These are phyloP conservation scores for Discostella pseudostelligera DNA, from an alignment of 108 stramenopile species.

Conservation along the genomic window DNA sequence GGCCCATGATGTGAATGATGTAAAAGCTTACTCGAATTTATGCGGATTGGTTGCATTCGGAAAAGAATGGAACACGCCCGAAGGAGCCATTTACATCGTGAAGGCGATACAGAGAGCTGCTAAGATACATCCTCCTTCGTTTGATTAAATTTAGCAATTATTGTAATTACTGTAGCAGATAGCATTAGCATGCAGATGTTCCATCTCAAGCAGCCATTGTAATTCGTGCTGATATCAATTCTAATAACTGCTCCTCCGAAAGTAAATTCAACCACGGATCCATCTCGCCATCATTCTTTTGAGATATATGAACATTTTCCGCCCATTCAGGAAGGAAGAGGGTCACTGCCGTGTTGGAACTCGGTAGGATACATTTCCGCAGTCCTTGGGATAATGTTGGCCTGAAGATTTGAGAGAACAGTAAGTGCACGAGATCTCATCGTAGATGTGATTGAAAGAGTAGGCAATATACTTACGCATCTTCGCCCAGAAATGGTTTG, in stretches of 20 bases:
- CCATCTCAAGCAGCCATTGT: not conserved
- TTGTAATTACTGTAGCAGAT: too few species aligned
- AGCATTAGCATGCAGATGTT: not conserved
- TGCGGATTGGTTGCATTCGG: conserved; percentile 59
- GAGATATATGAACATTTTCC: conserved; percentile 23
- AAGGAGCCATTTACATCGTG: conserved; percentile 12
- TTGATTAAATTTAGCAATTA: conserved; percentile 15
- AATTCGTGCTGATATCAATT: conserved; percentile 30
- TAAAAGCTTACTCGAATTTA: conserved; percentile 59
- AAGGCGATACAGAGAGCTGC: conserved; percentile 31
- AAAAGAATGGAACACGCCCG: conserved; percentile 39
- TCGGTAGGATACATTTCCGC: conserved; percentile 26
- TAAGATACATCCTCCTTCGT: conserved; percentile 25
- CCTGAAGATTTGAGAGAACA: not conserved
- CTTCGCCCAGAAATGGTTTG: conserved; percentile 35
- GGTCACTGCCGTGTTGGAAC: conserved; percentile 1
- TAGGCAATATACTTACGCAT: conserved; percentile 5
- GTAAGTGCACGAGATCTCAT: not conserved
- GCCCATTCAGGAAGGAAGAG: conserved; percentile 37
- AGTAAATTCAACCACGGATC: conserved; percentile 45
- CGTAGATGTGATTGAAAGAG: not conserved
- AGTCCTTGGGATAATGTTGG: conserved; percentile 20
- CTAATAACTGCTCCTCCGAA: conserved; percentile 29
- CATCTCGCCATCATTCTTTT: conserved; percentile 42
- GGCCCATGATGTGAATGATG: conserved; percentile 30